Conservation (phyloP, 2,329 filamentous ascomycete genomes). For the Aspergillus arachidicola region DNA sequence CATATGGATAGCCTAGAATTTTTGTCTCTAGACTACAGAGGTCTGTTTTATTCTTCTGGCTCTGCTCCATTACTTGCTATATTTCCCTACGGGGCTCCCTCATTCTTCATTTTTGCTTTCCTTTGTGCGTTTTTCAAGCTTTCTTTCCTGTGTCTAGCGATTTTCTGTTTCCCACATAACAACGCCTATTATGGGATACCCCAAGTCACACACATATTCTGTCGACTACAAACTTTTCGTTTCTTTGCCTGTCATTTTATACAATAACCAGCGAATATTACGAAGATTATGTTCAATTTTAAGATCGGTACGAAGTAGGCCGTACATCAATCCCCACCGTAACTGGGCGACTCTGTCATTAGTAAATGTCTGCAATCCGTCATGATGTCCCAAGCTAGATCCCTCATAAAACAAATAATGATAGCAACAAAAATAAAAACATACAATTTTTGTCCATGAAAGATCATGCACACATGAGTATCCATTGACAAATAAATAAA, state of each 20-base stretch:
- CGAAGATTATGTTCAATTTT: constrained; percentile 13
- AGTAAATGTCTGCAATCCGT: background rate
- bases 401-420: background rate
- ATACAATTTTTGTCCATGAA: background rate
- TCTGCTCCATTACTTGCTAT: background rate
- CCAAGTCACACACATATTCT: constrained; percentile 25
- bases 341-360: background rate
- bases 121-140: constrained; percentile 17
- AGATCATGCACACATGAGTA: background rate
- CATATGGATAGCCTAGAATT: background rate
- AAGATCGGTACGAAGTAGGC: constrained; percentile 12
- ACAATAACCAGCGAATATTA: constrained; percentile 4
- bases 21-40: background rate
- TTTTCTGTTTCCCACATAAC: background rate
- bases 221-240: constrained; percentile 8
- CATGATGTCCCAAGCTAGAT: background rate
- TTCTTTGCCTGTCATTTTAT: background rate
- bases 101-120: constrained; percentile 14
- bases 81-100: background rate
- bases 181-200: constrained; percentile 30
- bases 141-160: constrained; percentile 4
- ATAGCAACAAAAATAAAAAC: background rate
- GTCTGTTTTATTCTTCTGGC: constrained; percentile 15
- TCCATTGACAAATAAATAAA: no score
- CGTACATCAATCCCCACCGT: background rate